phyloP scores from a whole-genome alignment of 2,329 filamentous ascomycete genomes.

The Botrytis deweyae region DNA sequence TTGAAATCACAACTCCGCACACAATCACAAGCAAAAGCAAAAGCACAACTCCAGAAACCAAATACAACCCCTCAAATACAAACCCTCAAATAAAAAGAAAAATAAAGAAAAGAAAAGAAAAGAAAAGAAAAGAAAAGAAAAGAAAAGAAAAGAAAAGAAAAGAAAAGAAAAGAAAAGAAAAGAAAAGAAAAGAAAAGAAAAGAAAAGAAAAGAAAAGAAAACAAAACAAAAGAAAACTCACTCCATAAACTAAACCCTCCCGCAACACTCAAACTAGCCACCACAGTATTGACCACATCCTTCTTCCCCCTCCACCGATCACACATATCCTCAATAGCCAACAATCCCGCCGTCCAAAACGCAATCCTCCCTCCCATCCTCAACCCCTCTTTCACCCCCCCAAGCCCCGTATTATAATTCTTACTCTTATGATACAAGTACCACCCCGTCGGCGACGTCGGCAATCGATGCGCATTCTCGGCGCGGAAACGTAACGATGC shows the following conservation, averaged over 20 bases:
- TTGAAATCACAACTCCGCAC: neutral
- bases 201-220: no score
- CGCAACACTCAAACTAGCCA: constrained; percentile 80
- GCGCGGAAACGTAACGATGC: constrained; percentile 84
- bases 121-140: neutral
- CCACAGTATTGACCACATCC: constrained; percentile 77
- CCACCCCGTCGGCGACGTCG: constrained; percentile 80
- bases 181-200: no score
- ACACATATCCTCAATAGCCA: constrained; percentile 80
- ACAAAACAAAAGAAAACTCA: constrained; percentile 46
- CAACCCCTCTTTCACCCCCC: constrained; percentile 74
- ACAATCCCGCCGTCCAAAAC: constrained; percentile 73
- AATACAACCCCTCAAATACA: accelerated
- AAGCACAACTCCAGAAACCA: neutral
- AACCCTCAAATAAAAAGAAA: no score
- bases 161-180: no score
- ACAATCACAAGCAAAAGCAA: neutral
- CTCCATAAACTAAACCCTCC: constrained; percentile 85
- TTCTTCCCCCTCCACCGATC: constrained; percentile 68
- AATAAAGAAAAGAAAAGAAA: no score
- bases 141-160: no score
- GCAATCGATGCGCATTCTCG: constrained; percentile 93
- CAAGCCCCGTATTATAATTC: constrained; percentile 82
- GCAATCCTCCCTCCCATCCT: constrained; percentile 70
- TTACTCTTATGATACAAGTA: constrained; percentile 99